Conservation (phyloP, 805 yeast genomes). For the Saccharomyces kudriavzevii region DNA sequence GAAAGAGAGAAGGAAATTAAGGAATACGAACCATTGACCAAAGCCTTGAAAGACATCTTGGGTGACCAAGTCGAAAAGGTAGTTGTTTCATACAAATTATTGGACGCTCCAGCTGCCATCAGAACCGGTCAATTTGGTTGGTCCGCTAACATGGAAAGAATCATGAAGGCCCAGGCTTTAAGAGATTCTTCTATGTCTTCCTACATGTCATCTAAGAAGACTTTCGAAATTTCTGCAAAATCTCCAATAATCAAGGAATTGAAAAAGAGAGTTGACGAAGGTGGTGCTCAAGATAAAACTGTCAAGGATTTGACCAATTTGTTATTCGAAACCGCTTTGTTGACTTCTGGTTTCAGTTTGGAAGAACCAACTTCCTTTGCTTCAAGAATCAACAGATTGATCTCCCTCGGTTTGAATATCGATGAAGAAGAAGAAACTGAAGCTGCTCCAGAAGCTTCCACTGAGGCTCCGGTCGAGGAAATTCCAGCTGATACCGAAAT, state of each 20-base stretch:
- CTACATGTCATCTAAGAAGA: slow-evolving; percentile 99
- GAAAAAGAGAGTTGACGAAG: slow-evolving; percentile 91
- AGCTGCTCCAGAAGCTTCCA: slow-evolving; percentile 36
- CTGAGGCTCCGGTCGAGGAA: slow-evolving; percentile 44
- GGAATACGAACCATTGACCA: slow-evolving; percentile 88
- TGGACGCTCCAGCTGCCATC: slow-evolving; percentile 99
- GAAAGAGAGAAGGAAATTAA: slow-evolving; percentile 87
- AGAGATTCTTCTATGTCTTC: slow-evolving; percentile 98
- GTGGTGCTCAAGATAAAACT: slow-evolving; percentile 97
- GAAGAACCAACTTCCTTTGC: slow-evolving; percentile 99
- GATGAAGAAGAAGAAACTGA: slow-evolving; percentile 61
- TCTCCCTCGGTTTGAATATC: slow-evolving; percentile 95
- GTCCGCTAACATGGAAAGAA: slow-evolving; percentile 99
- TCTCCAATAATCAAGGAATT: slow-evolving; percentile 93
- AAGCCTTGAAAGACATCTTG: slow-evolving; percentile 90
- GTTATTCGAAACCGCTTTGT: slow-evolving; percentile 93
- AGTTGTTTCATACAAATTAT: slow-evolving; percentile 92
- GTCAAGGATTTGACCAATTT: slow-evolving; percentile 95
- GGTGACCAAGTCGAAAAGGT: slow-evolving; percentile 99
- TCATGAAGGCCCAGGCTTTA: slow-evolving; percentile 99
- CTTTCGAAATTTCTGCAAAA: slow-evolving; percentile 95
- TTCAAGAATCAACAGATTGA: slow-evolving; percentile 94
- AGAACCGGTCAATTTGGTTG: slow-evolving; percentile 99
- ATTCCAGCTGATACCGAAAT: slow-evolving; percentile 85
- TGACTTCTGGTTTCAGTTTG: slow-evolving; percentile 97